Conservation (phyloP, 495 filamentous ascomycete species). For the Apiosordaria backusii region DNA sequence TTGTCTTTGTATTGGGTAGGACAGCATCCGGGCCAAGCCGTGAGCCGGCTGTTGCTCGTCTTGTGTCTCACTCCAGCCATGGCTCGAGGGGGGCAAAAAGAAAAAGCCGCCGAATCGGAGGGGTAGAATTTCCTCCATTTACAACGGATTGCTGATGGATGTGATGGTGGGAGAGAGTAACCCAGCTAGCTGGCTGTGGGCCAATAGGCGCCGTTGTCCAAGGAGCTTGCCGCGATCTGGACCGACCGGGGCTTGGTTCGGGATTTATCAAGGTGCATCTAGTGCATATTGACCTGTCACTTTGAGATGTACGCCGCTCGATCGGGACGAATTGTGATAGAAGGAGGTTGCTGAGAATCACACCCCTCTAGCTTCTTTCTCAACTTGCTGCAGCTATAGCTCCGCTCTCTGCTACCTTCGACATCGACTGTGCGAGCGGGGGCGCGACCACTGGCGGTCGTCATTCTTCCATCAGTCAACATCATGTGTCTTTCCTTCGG, state of each 20-base stretch:
- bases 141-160: neutral
- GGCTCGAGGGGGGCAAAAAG: neutral
- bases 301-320: neutral
- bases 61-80: neutral
- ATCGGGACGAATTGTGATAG: neutral
- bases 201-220: neutral
- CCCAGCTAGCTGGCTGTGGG: neutral
- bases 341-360: neutral
- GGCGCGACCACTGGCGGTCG: neutral
- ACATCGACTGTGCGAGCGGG: neutral
- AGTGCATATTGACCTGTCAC: neutral
- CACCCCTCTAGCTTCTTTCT: neutral
- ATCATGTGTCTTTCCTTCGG: neutral
- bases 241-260: neutral
- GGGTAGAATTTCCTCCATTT: neutral
- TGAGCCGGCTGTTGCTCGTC: neutral
- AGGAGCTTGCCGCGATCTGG: neutral
- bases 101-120: neutral
- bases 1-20: neutral
- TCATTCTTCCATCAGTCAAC: neutral
- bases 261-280: constrained; percentile 1
- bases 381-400: neutral
- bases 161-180: neutral
- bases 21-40: constrained; percentile 1
- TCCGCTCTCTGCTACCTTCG: neutral